These are phyloP conservation scores for Pseudogymnoascus sp. DNA, from an alignment of 2,329 filamentous ascomycete genomes.

Conservation along the genomic window DNA sequence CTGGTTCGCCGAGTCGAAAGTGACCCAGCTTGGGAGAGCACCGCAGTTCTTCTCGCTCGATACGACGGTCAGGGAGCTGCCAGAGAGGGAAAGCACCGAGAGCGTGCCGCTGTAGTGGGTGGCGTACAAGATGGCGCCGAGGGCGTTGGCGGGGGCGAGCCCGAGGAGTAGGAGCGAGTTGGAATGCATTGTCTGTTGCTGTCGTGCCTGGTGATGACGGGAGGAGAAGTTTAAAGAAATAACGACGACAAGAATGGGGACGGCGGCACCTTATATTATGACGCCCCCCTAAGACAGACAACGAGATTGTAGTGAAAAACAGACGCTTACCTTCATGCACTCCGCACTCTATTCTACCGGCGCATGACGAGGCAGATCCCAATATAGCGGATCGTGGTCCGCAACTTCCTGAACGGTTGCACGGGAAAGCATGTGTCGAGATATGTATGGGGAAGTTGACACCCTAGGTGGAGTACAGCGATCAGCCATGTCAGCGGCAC, in stretches of 20 bases:
- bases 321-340: not conserved
- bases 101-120: conserved; percentile 37
- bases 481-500: not conserved
- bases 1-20: conserved; percentile 30
- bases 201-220: not conserved
- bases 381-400: not conserved
- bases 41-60: conserved; percentile 16
- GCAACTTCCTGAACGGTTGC: not conserved
- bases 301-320: not conserved
- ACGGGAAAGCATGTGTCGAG: not conserved
- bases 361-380: not conserved
- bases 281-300: not conserved
- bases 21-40: conserved; percentile 37
- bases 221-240: not conserved
- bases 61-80: conserved; percentile 23
- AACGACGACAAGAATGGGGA: not conserved
- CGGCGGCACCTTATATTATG: not conserved
- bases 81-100: conserved; percentile 31
- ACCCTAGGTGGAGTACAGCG: not conserved
- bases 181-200: not conserved
- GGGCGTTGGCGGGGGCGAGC: not conserved
- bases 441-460: not conserved
- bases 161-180: not conserved
- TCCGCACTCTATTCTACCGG: not conserved
- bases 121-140: not conserved